Evolutionary conservation across 2,329 filamentous ascomycete species (phyloP).

Genomic region (Xylariaceae sp.): DNA sequence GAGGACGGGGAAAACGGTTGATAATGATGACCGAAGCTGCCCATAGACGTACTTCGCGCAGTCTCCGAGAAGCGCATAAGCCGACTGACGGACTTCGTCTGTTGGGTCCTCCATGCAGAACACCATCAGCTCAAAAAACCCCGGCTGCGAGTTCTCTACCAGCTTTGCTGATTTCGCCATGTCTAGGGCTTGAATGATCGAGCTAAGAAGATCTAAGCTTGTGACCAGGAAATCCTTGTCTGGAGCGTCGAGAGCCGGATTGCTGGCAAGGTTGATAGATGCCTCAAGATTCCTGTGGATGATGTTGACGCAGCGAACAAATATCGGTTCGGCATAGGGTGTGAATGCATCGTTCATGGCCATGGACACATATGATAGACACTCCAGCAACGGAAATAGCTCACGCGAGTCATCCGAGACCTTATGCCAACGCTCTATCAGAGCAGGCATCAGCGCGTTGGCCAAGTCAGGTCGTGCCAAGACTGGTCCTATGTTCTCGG

Average conservation of each 20-base stretch:
- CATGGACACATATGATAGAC: slow-evolving; percentile 87
- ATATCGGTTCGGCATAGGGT: slow-evolving; percentile 82
- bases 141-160: slow-evolving; percentile 69
- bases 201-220: slow-evolving; percentile 86
- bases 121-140: slow-evolving; percentile 84
- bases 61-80: slow-evolving; percentile 90
- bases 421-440: slow-evolving; percentile 83
- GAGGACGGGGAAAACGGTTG: slow-evolving; percentile 73
- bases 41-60: slow-evolving; percentile 89
- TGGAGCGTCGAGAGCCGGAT: slow-evolving; percentile 68
- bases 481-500: slow-evolving; percentile 80
- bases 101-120: slow-evolving; percentile 90
- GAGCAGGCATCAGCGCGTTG: slow-evolving; percentile 82
- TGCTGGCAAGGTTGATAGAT: slow-evolving; percentile 64
- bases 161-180: slow-evolving; percentile 70
- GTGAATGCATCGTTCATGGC: slow-evolving; percentile 79
- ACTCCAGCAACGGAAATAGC: slow-evolving; percentile 92
- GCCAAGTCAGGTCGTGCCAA: slow-evolving; percentile 80
- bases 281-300: slow-evolving; percentile 90
- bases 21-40: slow-evolving; percentile 71
- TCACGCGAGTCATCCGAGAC: slow-evolving; percentile 87
- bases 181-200: slow-evolving; percentile 86
- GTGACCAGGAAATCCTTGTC: slow-evolving; percentile 98
- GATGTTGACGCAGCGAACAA: slow-evolving; percentile 81
- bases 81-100: slow-evolving; percentile 93